Conservation (phyloP, 352 stramenopile genomes). For the Pythium folliculosum region DNA sequence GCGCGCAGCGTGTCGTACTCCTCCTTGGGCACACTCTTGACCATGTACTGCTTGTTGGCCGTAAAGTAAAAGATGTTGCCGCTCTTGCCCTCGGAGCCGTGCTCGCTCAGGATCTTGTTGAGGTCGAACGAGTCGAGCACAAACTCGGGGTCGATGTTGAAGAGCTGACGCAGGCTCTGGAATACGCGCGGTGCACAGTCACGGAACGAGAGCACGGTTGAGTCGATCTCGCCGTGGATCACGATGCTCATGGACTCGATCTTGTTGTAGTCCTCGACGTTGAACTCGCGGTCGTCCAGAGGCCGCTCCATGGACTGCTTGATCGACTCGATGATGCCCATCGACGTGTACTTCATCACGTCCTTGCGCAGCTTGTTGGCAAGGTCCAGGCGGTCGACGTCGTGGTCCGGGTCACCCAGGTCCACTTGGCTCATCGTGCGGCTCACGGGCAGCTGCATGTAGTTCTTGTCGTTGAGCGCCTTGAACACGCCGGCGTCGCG, state of each 20-base stretch:
- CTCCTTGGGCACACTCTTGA: conserved; percentile 86
- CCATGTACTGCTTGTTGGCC: conserved; percentile 88
- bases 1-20: conserved; percentile 81
- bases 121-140: conserved; percentile 81
- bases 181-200: conserved; percentile 84
- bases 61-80: conserved; percentile 90
- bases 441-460: conserved; percentile 36
- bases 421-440: conserved; percentile 23
- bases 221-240: conserved; percentile 59
- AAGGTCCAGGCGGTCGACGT: conserved; percentile 50
- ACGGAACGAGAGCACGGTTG: conserved; percentile 63
- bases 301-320: conserved; percentile 44
- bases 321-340: conserved; percentile 79
- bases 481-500: conserved; percentile 69
- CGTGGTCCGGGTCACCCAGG: conserved; percentile 11
- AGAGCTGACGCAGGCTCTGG: conserved; percentile 72
- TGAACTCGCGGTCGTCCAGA: conserved; percentile 38
- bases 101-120: conserved; percentile 67
- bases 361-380: conserved; percentile 82
- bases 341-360: conserved; percentile 88
- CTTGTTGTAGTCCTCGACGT: conserved; percentile 71
- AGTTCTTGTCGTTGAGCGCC: conserved; percentile 32
- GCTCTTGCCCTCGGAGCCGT: conserved; percentile 82
- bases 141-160: conserved; percentile 66
- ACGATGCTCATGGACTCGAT: conserved; percentile 74